Conservation (phyloP, 768 basidiomycete genomes). For the Psilocybe azurescens region DNA sequence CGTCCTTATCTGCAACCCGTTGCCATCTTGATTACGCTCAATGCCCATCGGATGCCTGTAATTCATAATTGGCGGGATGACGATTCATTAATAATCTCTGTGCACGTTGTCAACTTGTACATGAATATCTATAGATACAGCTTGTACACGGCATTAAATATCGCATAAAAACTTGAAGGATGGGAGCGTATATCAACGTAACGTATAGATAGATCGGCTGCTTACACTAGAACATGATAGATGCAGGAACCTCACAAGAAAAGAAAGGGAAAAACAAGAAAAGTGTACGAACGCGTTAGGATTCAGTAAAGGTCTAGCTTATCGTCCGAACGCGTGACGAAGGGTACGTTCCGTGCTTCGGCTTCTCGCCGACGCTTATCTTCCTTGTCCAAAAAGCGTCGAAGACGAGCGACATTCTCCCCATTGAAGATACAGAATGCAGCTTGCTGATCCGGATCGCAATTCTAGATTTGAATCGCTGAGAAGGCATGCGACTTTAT, state of each 20-base stretch:
- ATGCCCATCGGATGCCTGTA: not conserved
- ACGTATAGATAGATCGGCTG: not conserved
- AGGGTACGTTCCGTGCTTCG: slow-evolving; percentile 65
- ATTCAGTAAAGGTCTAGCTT: slow-evolving; percentile 63
- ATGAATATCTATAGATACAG: not conserved
- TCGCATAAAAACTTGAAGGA: no score
- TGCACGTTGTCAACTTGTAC: not conserved
- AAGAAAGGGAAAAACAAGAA: not conserved
- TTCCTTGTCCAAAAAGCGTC: slow-evolving; percentile 77
- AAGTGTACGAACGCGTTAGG: slow-evolving; percentile 3
- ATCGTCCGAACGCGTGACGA: slow-evolving; percentile 65
- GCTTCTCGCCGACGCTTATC: slow-evolving; percentile 58
- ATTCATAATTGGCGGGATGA: not conserved
- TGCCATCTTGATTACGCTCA: not conserved
- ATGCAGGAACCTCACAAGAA: no score
- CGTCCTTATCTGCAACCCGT: not conserved
- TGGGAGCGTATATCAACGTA: not conserved
- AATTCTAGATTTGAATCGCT: slow-evolving; percentile 48
- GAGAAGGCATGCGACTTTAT: slow-evolving; percentile 18
- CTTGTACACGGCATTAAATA: not conserved
- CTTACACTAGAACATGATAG: not conserved
- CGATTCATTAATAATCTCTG: not conserved
- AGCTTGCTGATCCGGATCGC: slow-evolving; percentile 67
- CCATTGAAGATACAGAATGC: slow-evolving; percentile 85
- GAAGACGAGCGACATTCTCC: slow-evolving; percentile 62